Evolutionary conservation across 176 grass and related monocot species (phyloP), one percentile per base, ranked within the genome.

Genomic region (Metroxylon sagu): DNA sequence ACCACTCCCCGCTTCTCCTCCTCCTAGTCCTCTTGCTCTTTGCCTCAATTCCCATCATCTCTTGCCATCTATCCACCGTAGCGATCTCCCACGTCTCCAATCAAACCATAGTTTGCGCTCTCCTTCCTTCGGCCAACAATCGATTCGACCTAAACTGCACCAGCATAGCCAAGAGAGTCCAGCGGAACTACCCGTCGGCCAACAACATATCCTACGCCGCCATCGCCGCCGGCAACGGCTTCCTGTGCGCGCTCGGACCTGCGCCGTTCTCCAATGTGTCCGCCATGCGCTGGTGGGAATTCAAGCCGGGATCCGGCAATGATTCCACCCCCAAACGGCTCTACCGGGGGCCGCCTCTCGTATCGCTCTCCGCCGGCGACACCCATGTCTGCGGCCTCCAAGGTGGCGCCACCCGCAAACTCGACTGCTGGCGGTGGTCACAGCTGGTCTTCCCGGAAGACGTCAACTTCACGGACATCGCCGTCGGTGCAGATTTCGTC

Each of bases 231-330:
- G 83, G 87, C 0, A 72, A 90, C 51, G 62, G 83, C 23, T 96
- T 90, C 77, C 87, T 96, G 60, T 96, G 87, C 57, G 75, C 75
- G 23, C 65, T 96, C 15, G 74, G 86, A 0, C 81, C 77, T 0
- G 74, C 74, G 2, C 30, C 26, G 28, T 29, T 29, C 19, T 5
- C 54, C 4, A 77, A 54, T 39, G 63, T 19, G 53, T 71, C 82
- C 17, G 64, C 74, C 56, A 96, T 96, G 91, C 77, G 62, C 3
- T 96, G 91, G 91, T 96, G 92, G 92, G 80, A 88, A 64, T 72
- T 96, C 3, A 64, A 71, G 17, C 2, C 4, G 4, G 55, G 65
- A 29, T 29, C 5, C 5, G 50, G 48, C 14, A n/a, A 3, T 14
- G 48, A 14, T 15, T 27, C 25, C 16, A 16, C 19, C 18, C 54